Evolutionary conservation across 257 asterid species (phyloP), one percentile per base, ranked within the genome.

Genomic region (Forsythia viridissima): DNA sequence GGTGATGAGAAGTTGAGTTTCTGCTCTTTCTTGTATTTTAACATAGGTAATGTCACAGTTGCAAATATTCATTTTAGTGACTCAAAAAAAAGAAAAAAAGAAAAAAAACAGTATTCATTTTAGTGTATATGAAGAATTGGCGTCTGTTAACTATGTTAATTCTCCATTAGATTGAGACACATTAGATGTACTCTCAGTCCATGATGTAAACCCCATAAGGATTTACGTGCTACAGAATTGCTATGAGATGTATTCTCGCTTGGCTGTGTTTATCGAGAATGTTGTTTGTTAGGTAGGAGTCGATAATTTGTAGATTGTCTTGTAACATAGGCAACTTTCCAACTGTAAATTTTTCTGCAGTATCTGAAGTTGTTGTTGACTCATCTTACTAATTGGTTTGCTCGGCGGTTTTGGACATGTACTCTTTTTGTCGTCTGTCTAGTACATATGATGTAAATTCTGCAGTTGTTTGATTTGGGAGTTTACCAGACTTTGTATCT

Each of bases 1-100:
- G 37, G 43, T 30, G 57, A 30, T 16, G 21, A 63, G 70, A 34
- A 79, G 69, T 37, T 34, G 8, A 41, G 38, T 3, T 70, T 43
- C 51, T 72, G 68, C 63, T 48, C 11, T 13, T 70, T 66, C 46
- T 74, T 73, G 75, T 41, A 70, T 72, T 78, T 82, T 78, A 85
- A 36, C 57, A 59, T 52, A 72, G 78, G 20, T 21, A 66, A 36
- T 18, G 48, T 76, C 44, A 20, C 76, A 18, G 65, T 72, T 76
- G 70, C 78, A 79, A 68, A 67, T 72, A 39, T 42, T 81, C 21
- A 51, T 76, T 77, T 74, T 73, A 61, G 46, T 68, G 61, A 41
- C 68, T 79, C n/a, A 44, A 44, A 30, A 1, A 30, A 30, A 1
- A 30, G 1, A 30, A 30, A 1, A 30, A 30, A 30, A 30, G 2